Conservation (phyloP, 1,284 basidiomycete genomes). For the Ganoderma leucocontextum region DNA sequence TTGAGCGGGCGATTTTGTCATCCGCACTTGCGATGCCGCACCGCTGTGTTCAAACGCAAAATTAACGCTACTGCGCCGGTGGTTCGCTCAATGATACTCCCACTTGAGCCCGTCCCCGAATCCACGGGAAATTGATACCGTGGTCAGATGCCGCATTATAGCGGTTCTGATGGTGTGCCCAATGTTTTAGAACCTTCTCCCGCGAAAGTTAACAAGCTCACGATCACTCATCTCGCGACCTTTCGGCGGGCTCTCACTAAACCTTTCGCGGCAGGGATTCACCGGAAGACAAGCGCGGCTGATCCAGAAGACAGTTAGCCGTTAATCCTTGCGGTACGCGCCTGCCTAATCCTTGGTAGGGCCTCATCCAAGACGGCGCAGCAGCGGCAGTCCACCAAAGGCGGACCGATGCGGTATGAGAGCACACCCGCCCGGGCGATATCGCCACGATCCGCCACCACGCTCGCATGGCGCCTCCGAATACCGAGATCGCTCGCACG, state of each 20-base stretch:
- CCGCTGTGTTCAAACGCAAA: conserved; percentile 4
- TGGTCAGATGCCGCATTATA: conserved; percentile 4
- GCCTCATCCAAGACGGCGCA: not conserved
- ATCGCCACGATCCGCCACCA: not conserved
- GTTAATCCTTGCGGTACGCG: not conserved
- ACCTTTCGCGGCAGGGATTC: not conserved
- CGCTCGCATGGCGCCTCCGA: not conserved
- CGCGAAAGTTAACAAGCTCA: conserved; percentile 20
- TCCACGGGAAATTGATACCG: not conserved
- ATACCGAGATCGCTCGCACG: conserved; percentile 3
- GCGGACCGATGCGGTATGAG: conserved; percentile 9
- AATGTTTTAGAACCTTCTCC: conserved; percentile 20
- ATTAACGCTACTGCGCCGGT: not conserved
- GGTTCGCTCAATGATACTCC: not conserved
- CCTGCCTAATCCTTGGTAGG: not conserved
- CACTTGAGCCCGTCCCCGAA: not conserved
- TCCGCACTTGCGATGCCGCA: not conserved
- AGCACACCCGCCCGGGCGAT: not conserved
- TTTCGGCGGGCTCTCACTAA: not conserved
- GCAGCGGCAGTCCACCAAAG: not conserved
- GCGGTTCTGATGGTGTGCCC: conserved; percentile 2
- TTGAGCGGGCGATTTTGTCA: conserved; percentile 5
- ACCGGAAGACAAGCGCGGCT: conserved; percentile 4
- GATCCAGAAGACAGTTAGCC: not conserved
- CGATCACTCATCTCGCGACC: conserved; percentile 1